Evolutionary conservation across 257 asterid species (phyloP), one percentile per base, ranked within the genome.

Genomic region (Verbena officinalis): DNA sequence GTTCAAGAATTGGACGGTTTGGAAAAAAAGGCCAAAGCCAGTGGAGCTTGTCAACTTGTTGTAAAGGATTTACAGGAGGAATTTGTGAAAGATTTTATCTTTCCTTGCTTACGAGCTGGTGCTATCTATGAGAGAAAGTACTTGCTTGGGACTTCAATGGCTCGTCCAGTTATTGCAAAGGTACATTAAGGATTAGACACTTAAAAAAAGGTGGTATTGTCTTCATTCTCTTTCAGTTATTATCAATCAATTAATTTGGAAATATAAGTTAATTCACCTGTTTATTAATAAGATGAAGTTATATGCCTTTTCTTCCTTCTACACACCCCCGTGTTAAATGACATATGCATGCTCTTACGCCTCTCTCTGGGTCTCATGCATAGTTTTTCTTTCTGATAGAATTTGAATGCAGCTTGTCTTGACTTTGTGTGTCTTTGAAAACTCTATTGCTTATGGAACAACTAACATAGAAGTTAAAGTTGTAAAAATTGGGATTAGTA

Each of bases 141-240:
- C 83, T 76, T 93, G 78, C 95, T 93, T 20, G 96, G 97, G 52
- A 93, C 99, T 59, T 87, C 99, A 69, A 93, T 93, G 97, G 97
- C 99, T 70, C 97, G 97, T 42, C 99, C 97, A 1, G 97, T 87
- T 56, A 93, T 93, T 75, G 99, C 96, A 19, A 93, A 93, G 99
- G 99, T 93, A 75, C 71, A 59, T 27, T 19, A 39, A 27, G 14
- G 46, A 61, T 42, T 65, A 61, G 44, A n/a, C n/a, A n/a, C n/a
- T n/a, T n/a, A n/a, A n/a, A n/a, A n/a, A n/a, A n/a, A n/a, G n/a
- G n/a, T n/a, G n/a, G n/a, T n/a, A n/a, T n/a, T n/a, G n/a, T n/a
- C n/a, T n/a, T n/a, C n/a, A n/a, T n/a, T n/a, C n/a, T n/a, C n/a
- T n/a, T n/a, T n/a, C 42, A 61, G 13, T 14, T 61, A 9, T 59